A percentile compares a stretch with the other conserved stretches of the same genome.
Evolutionary conservation across 2,329 filamentous ascomycete genomes (phyloP).

Genomic region (Talaromyces verruculosus): DNA sequence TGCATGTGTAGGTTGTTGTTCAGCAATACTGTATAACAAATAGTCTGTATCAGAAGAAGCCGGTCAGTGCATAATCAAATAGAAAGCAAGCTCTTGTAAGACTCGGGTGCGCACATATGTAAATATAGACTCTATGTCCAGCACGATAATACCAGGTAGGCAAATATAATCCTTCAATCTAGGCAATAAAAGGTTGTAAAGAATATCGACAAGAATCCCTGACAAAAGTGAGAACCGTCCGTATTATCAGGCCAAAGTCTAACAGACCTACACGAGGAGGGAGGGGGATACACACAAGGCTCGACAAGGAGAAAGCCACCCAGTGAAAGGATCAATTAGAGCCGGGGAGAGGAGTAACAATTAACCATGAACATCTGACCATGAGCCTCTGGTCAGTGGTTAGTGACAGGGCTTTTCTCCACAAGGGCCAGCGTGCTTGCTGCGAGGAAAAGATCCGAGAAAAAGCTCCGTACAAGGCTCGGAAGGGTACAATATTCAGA

Average conservation of each 20-base stretch:
- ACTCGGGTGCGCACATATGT: constrained; percentile 2
- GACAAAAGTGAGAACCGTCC: constrained; percentile 5
- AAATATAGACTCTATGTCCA: not conserved
- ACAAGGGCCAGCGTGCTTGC: not conserved
- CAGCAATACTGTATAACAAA: not conserved
- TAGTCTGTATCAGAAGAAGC: not conserved
- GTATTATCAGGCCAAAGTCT: constrained; percentile 16
- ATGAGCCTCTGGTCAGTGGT: not conserved
- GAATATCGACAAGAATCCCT: not conserved
- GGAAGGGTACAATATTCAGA: not conserved
- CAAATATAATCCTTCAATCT: not conserved
- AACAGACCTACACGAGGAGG: constrained; percentile 14
- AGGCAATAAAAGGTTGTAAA: not conserved
- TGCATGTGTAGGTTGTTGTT: constrained; percentile 3
- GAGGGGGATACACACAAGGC: not conserved
- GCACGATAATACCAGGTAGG: not conserved
- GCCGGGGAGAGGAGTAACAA: not conserved
- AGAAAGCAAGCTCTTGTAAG: not conserved
- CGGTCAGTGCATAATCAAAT: not conserved
- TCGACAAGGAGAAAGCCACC: constrained; percentile 7
- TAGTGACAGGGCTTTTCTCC: not conserved
- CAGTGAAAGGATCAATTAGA: not conserved
- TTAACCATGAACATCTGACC: not conserved
- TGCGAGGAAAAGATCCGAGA: constrained; percentile 13
- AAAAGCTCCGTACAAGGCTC: not conserved